These are phyloP conservation scores for Teratosphaeria destructans DNA, from an alignment of 2,329 filamentous ascomycete species.

Conservation along the genomic window DNA sequence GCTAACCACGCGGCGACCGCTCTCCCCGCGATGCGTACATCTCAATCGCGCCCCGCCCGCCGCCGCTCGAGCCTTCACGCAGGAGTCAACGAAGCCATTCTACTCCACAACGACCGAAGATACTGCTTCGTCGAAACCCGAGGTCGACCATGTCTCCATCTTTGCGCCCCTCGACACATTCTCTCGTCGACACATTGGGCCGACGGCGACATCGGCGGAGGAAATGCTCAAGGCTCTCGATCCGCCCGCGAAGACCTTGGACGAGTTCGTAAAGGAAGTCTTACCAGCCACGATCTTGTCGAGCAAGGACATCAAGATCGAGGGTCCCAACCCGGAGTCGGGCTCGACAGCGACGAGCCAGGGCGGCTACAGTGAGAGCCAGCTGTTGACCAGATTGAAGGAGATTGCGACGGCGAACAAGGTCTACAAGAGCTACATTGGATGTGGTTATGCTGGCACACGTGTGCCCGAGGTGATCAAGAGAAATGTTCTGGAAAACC, in stretches of 20 bases:
- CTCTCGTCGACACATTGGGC: slow-evolving; percentile 76
- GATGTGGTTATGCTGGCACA: slow-evolving; percentile 81
- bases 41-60: slow-evolving; percentile 8
- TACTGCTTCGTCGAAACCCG: slow-evolving; percentile 12
- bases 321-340: slow-evolving; percentile 35
- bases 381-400: slow-evolving; percentile 44
- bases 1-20: slow-evolving; percentile 21
- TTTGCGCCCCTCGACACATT: slow-evolving; percentile 53
- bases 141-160: slow-evolving; percentile 20
- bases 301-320: slow-evolving; percentile 50
- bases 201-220: slow-evolving; percentile 56
- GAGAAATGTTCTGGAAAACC: slow-evolving; percentile 83
- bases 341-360: slow-evolving; percentile 25
- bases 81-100: slow-evolving; percentile 11
- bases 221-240: slow-evolving; percentile 74
- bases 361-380: slow-evolving; percentile 48
- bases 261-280: slow-evolving; percentile 77
- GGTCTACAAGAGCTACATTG: slow-evolving; percentile 61
- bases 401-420: slow-evolving; percentile 52
- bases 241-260: slow-evolving; percentile 60
- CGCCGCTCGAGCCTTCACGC: slow-evolving; percentile 1
- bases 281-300: slow-evolving; percentile 71
- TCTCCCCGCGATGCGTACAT: slow-evolving; percentile 19
- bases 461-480: slow-evolving; percentile 81
- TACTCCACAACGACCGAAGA: slow-evolving; percentile 22